A percentile compares a stretch with the other conserved stretches of the same genome.
Evolutionary conservation across 805 yeast genomes (phyloP).

Genomic region (Ogataea philodendri): DNA sequence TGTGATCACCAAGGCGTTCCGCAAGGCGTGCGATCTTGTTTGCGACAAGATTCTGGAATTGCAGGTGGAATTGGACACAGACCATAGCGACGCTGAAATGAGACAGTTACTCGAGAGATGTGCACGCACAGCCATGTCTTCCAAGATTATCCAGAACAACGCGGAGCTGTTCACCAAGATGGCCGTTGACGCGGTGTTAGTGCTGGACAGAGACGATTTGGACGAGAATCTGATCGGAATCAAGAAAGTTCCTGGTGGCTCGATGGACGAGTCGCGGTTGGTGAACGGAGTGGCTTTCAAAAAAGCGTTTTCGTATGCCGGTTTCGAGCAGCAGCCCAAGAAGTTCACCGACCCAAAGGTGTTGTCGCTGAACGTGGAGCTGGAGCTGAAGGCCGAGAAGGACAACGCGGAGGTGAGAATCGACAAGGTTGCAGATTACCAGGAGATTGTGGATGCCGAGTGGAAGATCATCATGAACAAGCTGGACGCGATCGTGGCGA

Average conservation of each 20-base stretch:
- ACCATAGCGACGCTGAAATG: conserved; percentile 53
- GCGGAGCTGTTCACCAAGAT: conserved; percentile 87
- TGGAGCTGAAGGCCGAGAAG: conserved; percentile 96
- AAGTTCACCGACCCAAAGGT: conserved; percentile 75
- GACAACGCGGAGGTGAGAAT: conserved; percentile 98
- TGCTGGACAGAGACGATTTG: conserved; percentile 79
- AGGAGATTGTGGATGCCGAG: conserved; percentile 97
- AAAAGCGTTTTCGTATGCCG: conserved; percentile 96
- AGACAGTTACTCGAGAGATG: conserved; percentile 82
- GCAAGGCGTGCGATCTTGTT: conserved; percentile 78
- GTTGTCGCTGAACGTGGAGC: conserved; percentile 82
- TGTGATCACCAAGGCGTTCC: conserved; percentile 81
- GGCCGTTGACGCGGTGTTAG: conserved; percentile 93
- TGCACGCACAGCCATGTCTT: conserved; percentile 97
- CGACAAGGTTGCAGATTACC: conserved; percentile 90
- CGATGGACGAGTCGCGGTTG: conserved; percentile 88
- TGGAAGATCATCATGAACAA: conserved; percentile 92
- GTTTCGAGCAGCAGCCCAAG: conserved; percentile 98
- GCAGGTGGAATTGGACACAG: conserved; percentile 59
- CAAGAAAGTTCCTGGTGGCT: conserved; percentile 94
- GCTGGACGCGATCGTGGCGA: conserved; percentile 71
- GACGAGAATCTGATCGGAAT: conserved; percentile 92
- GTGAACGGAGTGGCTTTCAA: conserved; percentile 96
- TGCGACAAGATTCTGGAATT: conserved; percentile 69
- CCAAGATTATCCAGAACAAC: conserved; percentile 86